A percentile compares a stretch with the other conserved stretches of the same genome.
Evolutionary conservation across 805 yeast species (phyloP).

Genomic region (Ogataea angusta): DNA sequence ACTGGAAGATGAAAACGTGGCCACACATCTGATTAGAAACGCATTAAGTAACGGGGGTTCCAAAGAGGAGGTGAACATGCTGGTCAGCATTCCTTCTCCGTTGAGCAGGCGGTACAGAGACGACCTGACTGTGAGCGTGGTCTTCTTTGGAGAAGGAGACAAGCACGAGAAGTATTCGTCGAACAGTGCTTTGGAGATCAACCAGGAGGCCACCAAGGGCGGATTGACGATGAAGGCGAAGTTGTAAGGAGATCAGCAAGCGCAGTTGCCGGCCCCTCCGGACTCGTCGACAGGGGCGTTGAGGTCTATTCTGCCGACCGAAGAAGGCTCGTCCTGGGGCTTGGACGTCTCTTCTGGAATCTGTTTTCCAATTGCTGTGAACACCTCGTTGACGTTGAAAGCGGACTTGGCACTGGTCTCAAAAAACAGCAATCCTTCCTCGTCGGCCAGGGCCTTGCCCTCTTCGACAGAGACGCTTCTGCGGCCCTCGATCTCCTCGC

Average conservation of each 20-base stretch:
- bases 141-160: constrained; percentile 71
- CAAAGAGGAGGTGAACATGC: constrained; percentile 81
- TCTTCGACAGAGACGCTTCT: constrained; percentile 84
- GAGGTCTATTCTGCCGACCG: constrained; percentile 34
- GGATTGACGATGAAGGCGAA: constrained; percentile 34
- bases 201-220: constrained; percentile 55
- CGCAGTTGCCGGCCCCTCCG: constrained; percentile 28
- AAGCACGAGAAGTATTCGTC: constrained; percentile 38
- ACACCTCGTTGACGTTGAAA: constrained; percentile 85
- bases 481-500: constrained; percentile 46
- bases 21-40: constrained; percentile 91
- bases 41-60: constrained; percentile 87
- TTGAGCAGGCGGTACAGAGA: constrained; percentile 89
- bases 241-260: constrained; percentile 27
- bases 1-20: constrained; percentile 80
- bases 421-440: constrained; percentile 84
- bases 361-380: constrained; percentile 82
- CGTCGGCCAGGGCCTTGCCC: constrained; percentile 83
- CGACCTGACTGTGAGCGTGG: constrained; percentile 93
- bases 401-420: constrained; percentile 95
- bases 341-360: constrained; percentile 51
- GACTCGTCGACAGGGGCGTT: constrained; percentile 31
- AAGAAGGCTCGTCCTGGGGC: constrained; percentile 15
- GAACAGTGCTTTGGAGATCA: constrained; percentile 51
- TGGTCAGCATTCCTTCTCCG: constrained; percentile 89